These are phyloP conservation scores for Olyra latifolia DNA, from an alignment of 176 grass and related monocot species.

Conservation along the genomic window DNA sequence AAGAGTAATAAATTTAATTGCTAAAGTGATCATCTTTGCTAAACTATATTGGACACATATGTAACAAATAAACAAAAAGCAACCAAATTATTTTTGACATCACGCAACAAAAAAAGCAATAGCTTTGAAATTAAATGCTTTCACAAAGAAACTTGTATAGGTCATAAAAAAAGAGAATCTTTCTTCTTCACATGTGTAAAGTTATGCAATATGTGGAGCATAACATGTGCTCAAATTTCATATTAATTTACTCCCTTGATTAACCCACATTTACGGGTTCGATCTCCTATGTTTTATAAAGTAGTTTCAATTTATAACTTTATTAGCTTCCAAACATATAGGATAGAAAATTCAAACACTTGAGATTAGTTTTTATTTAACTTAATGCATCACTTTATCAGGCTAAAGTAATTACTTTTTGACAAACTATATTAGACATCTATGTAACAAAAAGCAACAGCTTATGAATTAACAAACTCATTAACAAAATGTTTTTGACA, in stretches of 20 bases:
- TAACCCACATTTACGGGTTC: not conserved
- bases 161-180: too few relatives aligned
- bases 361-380: not conserved
- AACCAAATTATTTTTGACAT: too few relatives aligned
- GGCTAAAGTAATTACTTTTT: not conserved
- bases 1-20: too few relatives aligned
- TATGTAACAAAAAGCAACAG: not conserved
- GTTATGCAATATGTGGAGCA: not conserved
- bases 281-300: not conserved
- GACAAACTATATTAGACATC: not conserved
- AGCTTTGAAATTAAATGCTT: too few relatives aligned
- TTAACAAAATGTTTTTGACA: too few relatives aligned
- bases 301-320: not conserved
- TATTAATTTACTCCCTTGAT: not conserved
- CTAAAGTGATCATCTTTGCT: too few relatives aligned
- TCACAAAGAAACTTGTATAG: too few relatives aligned
- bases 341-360: not conserved
- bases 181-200: too few relatives aligned
- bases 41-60: not conserved
- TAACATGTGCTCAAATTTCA: not conserved
- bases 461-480: not conserved
- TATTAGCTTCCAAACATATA: not conserved
- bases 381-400: not conserved
- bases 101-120: too few relatives aligned
- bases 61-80: not conserved